phyloP scores from a whole-genome alignment of 768 basidiomycete genomes.

The Kwoniella dejecticola region DNA sequence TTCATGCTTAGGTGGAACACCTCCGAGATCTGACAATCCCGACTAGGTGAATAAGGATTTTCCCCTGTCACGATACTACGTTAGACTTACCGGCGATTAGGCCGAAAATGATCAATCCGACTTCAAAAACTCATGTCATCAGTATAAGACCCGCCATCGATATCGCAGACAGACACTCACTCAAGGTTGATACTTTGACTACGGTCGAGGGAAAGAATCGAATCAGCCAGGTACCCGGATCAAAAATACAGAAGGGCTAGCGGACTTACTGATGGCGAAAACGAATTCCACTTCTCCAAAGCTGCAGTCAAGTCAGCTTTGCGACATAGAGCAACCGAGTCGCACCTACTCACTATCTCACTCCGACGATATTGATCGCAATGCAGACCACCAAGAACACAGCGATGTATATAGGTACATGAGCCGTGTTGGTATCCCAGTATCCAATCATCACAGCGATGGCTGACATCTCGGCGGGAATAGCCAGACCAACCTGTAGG shows the following conservation, averaged over 20 bases:
- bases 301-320: constrained; percentile 22
- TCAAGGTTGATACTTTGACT: constrained; percentile 39
- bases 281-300: constrained; percentile 23
- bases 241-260: neutral
- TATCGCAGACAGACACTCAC: constrained; percentile 38
- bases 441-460: constrained; percentile 20
- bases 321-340: no score
- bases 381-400: constrained; percentile 11
- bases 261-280: neutral
- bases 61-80: no score
- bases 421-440: constrained; percentile 8
- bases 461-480: constrained; percentile 16
- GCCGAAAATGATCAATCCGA: constrained; percentile 50
- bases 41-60: constrained; percentile 57
- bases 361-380: constrained; percentile 8
- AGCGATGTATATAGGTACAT: constrained; percentile 16
- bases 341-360: constrained; percentile 20
- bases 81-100: constrained; percentile 57
- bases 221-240: neutral
- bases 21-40: constrained; percentile 27
- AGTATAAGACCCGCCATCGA: constrained; percentile 20
- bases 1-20: constrained; percentile 31
- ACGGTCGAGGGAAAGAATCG: constrained; percentile 1
- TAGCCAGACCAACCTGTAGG: constrained; percentile 14
- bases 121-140: constrained; percentile 22